Evolutionary conservation across 805 yeast species (phyloP), one percentile per base, ranked within the genome.

Genomic region (Wickerhamomyces ciferrii): DNA sequence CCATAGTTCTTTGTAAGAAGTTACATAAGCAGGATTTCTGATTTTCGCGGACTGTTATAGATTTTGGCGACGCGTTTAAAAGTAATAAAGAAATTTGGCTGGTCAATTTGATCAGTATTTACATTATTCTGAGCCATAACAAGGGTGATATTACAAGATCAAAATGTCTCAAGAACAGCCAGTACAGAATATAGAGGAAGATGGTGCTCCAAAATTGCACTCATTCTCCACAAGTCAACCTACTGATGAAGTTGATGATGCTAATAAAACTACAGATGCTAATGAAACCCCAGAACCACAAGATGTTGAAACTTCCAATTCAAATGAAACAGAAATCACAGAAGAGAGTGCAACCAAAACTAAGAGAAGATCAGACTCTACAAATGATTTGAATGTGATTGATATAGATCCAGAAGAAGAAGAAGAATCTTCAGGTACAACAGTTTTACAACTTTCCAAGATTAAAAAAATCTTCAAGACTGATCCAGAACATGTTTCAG

Each of bases 391-490:
- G 6, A 34, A 34, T 18, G 21, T 34, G 5, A 34, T 34, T 34
- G 37, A 34, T 34, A 34, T 34, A 34, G 37, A 34, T 18, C 6
- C 20, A 17, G 37, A 37, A 20, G 62, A 56, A 7, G 60, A 56
- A 2, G 67, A 61, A 18, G 67, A 59, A 8, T 56, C 54, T 2
- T 56, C 60, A 1, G 68, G 68, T 7, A 51, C 65, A 0, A 50
- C 71, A 8, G 60, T 69, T 3, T 62, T 87, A 23, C 96, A 94
- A 6, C 65, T 85, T 37, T 70, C 87, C 2, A 78, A 86, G 52
- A 79, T 87, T 53, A 84, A 84, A 57, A 75, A 82, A 53, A 82
- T 87, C 45, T 75, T 87, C 60, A 85, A 84, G 56, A 74, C 83
- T 60, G 95, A 87, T 60, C 87, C 89, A 15, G 90, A 83, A 35